These are phyloP conservation scores for Meyerozyma sp. DNA, from an alignment of 1,139 yeast genomes.

Conservation along the genomic window DNA sequence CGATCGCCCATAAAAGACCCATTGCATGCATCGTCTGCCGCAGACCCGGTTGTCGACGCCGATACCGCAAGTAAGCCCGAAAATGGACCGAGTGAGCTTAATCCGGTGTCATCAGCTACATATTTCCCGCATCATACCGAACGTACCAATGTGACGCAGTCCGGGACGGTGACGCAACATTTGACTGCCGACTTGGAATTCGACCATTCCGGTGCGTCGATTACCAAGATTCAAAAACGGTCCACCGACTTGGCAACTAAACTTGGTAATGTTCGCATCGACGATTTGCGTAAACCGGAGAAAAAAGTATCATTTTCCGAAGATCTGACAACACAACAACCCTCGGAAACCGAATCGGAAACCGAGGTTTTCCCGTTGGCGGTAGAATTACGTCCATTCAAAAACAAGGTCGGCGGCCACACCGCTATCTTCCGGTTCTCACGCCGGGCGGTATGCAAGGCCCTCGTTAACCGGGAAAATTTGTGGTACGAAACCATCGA, in stretches of 20 bases:
- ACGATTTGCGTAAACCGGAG: background rate
- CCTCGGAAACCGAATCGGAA: background rate
- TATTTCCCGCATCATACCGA: slow-evolving; percentile 59
- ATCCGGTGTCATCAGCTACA: slow-evolving; percentile 62
- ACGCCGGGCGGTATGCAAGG: slow-evolving; percentile 92
- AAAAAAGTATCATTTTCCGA: slow-evolving; percentile 8
- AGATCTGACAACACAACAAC: slow-evolving; percentile 2
- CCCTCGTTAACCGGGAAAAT: slow-evolving; percentile 83
- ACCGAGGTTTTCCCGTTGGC: slow-evolving; percentile 51
- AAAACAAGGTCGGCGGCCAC: slow-evolving; percentile 96
- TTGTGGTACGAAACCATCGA: slow-evolving; percentile 89
- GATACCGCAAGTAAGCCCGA: background rate
- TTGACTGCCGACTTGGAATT: slow-evolving; percentile 13
- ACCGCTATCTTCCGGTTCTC: slow-evolving; percentile 93
- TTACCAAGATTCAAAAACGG: slow-evolving; percentile 9
- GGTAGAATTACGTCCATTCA: slow-evolving; percentile 82
- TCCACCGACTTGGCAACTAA: background rate
- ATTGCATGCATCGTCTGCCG: background rate
- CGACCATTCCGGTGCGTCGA: slow-evolving; percentile 11
- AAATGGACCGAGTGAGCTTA: slow-evolving; percentile 12
- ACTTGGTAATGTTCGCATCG: background rate
- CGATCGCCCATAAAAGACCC: background rate
- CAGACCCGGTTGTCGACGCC: background rate
- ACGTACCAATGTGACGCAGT: slow-evolving; percentile 16
- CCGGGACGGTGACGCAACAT: slow-evolving; percentile 12